phyloP scores from a whole-genome alignment of 257 asterid genomes.

The Salvia miltiorrhiza region DNA sequence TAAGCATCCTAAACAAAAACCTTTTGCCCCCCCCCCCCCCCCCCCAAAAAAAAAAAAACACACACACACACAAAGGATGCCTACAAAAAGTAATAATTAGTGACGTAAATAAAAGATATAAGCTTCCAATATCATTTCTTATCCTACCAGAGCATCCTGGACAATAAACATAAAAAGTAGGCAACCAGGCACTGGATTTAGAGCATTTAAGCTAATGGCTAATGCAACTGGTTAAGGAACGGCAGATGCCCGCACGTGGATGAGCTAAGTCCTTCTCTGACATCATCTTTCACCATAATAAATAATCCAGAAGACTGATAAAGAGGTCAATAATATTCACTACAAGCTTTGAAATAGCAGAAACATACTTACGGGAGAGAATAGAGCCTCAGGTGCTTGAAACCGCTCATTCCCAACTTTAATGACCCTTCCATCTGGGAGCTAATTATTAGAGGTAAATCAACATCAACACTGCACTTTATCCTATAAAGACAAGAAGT shows the following conservation, averaged over 20 bases:
- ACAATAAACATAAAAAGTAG: background rate
- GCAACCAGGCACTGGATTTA: background rate
- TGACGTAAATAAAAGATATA: background rate
- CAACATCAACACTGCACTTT: slow-evolving; percentile 20
- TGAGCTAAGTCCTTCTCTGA: background rate
- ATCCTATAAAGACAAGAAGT: background rate
- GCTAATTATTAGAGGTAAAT: slow-evolving; percentile 41
- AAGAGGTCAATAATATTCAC: background rate
- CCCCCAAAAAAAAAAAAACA: too few species aligned
- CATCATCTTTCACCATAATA: background rate
- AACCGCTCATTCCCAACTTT: slow-evolving; percentile 95
- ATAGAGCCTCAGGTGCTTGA: slow-evolving; percentile 99
- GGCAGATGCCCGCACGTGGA: slow-evolving; percentile 8
- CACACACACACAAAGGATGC: background rate
- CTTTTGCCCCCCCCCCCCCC: background rate
- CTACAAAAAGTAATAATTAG: slow-evolving; percentile 9
- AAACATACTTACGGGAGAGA: slow-evolving; percentile 72
- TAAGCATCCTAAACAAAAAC: background rate
- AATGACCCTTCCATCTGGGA: slow-evolving; percentile 97
- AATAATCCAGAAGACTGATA: background rate
- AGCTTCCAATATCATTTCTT: too few species aligned
- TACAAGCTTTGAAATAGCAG: slow-evolving; percentile 15
- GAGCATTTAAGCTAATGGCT: background rate
- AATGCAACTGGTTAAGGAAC: background rate
- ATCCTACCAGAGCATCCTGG: too few species aligned